Conservation (phyloP, 1,284 basidiomycete species). For the Peniophora sp. region DNA sequence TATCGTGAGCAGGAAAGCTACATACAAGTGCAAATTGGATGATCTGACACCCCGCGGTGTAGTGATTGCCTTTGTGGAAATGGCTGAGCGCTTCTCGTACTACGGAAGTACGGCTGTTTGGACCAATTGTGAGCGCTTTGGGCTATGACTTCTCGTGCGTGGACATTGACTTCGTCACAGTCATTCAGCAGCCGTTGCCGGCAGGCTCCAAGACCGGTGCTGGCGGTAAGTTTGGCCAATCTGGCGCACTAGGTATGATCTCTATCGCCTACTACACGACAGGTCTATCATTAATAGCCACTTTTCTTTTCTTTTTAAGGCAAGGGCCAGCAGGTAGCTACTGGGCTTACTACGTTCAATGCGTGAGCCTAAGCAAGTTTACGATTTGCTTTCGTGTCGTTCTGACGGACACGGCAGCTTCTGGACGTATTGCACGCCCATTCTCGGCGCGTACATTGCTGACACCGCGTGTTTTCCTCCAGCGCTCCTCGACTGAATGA, state of each 20-base stretch:
- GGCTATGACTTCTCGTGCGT: too few relatives aligned
- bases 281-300: too few relatives aligned
- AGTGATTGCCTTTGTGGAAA: conserved; percentile 68
- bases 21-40: conserved; percentile 6
- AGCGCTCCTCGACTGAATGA: not conserved
- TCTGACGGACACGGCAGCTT: conserved; percentile 11
- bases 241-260: conserved; percentile 75
- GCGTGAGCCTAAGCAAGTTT: conserved; percentile 40
- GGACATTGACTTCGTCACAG: conserved; percentile 15
- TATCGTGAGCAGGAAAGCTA: conserved; percentile 41
- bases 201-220: conserved; percentile 62
- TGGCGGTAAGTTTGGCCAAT: conserved; percentile 40
- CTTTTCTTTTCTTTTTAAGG: too few relatives aligned
- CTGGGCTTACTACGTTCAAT: conserved; percentile 62
- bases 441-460: conserved; percentile 68
- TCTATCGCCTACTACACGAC: too few relatives aligned
- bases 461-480: conserved; percentile 34
- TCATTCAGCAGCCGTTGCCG: conserved; percentile 66
- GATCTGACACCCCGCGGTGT: not conserved
- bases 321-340: conserved; percentile 56
- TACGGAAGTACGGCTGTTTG: too few relatives aligned
- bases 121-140: too few relatives aligned
- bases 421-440: conserved; percentile 49
- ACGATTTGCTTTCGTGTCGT: not conserved
- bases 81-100: conserved; percentile 68